Evolutionary conservation across 140 eudicot species (phyloP), one percentile per base, ranked within the genome.

Genomic region (Anethum foeniculum): DNA sequence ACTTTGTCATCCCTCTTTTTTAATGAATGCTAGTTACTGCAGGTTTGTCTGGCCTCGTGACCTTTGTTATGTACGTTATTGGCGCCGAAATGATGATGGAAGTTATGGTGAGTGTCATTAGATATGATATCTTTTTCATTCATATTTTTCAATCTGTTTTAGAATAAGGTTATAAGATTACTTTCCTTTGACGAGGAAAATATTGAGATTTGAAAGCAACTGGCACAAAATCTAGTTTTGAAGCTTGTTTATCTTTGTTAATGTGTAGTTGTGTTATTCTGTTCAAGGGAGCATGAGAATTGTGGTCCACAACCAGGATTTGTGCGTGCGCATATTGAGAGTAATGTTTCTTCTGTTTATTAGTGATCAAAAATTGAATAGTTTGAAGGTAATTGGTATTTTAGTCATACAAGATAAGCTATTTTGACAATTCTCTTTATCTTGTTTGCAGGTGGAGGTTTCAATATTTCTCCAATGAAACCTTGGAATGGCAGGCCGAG

Each of bases 41-140:
- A 95, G 99, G 88, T 89, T 95, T 81, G 92, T 95, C 64, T 95
- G 99, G 99, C 99, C 99, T 38, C 99, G 99, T 69, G 99, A 95
- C 88, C 99, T 95, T 64, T 95, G 99, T 87, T 95, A 95, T 86
- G 91, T 95, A 73, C 92, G 99, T 34, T 95, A 95, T 83, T 95
- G 99, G 99, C 99, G 99, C 56, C 98, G 99, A 58, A 95, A 95
- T 83, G 99, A 95, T 88, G 98, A 95, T 86, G 99, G 99, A 77
- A 95, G 99, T 86, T 95, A 95, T 85, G 99, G 99, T 93, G 78
- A 87, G 87, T 81, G 73, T 76, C 7, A 75, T 75, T 48, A 19
- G 9, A 23, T 81, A 51, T 39, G 60, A 68, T 72, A 36, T 39
- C 27, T 9, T 71, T 51, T 27, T 27, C 47, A 44, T 65, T 60